Percentiles rank a stretch among this genome's conserved stretches.
These are phyloP conservation scores for Yarrowia bubula DNA, from an alignment of 805 yeast species.

Conservation along the genomic window DNA sequence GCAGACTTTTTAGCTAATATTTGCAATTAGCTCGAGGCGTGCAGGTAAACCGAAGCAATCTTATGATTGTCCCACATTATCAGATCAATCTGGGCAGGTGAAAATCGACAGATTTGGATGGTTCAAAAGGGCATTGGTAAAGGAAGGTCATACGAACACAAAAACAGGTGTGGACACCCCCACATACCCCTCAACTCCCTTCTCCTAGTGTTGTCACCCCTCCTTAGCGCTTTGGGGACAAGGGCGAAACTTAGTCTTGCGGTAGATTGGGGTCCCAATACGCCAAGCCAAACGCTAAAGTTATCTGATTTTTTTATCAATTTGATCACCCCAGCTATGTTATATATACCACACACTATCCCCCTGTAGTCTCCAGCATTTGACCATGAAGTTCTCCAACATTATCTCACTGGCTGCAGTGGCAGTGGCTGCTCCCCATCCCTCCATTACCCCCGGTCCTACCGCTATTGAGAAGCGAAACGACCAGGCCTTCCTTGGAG, in stretches of 20 bases:
- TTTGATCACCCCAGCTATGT: constrained; percentile 5
- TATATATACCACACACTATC: neutral
- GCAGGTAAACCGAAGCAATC: constrained; percentile 19
- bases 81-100: neutral
- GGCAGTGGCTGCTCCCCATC: constrained; percentile 25
- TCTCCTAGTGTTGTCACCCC: too few species aligned
- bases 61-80: neutral
- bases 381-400: neutral
- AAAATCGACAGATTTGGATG: neutral
- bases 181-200: too few species aligned
- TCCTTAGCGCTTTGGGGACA: neutral
- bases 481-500: constrained; percentile 24
- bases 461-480: constrained; percentile 2
- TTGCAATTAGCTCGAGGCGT: constrained; percentile 1
- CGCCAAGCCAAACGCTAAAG: constrained; percentile 6
- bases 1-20: neutral
- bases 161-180: too few species aligned
- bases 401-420: constrained; percentile 10
- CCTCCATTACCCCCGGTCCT: constrained; percentile 17
- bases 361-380: neutral
- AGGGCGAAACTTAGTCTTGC: constrained; percentile 3
- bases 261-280: constrained; percentile 14
- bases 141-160: too few species aligned
- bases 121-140: too few species aligned
- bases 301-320: constrained; percentile 26